Evolutionary conservation across 148 eudicot genomes (phyloP).

Genomic region (Silene conica): DNA sequence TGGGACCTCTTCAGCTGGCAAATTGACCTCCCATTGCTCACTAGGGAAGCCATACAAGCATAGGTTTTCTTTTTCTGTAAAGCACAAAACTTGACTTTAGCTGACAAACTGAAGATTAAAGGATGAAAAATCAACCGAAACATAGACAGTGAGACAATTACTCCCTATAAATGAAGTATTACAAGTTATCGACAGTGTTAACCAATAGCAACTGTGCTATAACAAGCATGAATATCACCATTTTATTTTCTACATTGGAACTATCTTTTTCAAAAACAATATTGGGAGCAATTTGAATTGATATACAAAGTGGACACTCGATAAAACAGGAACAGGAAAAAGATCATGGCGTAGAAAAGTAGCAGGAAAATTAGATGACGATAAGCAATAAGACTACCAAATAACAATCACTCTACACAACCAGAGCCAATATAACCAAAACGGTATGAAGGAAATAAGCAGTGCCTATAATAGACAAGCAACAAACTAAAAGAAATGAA

Average conservation of each 20-base stretch:
- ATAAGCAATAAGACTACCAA: neutral
- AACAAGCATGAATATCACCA: no score
- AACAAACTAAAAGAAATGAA: neutral
- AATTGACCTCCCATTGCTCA: slow-evolving; percentile 90
- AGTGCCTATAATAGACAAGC: neutral
- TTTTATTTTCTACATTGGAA: no score
- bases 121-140: neutral
- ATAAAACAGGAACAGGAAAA: no score
- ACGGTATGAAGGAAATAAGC: neutral
- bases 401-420: neutral
- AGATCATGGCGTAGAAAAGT: no score
- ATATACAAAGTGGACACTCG: no score
- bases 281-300: no score
- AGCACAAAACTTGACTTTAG: slow-evolving; percentile 14
- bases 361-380: neutral
- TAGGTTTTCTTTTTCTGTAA: slow-evolving; percentile 81
- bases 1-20: slow-evolving; percentile 92
- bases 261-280: no score
- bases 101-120: neutral
- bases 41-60: slow-evolving; percentile 85
- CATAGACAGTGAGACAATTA: no score
- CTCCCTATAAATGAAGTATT: no score
- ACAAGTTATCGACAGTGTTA: no score
- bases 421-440: neutral
- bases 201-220: no score